Conservation (phyloP, 306 rosid species). For the Trifolium fragiferum region DNA sequence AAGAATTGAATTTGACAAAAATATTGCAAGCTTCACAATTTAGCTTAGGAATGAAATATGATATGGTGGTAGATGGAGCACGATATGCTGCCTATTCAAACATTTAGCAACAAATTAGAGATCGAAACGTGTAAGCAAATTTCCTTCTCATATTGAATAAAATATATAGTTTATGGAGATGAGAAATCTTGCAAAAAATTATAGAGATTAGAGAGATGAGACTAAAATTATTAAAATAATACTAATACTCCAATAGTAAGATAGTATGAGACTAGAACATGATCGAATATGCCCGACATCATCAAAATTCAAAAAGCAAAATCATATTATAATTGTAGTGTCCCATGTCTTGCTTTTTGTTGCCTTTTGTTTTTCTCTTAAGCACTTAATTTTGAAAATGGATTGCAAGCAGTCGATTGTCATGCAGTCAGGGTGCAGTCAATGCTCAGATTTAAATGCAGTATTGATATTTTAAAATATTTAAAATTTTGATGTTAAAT, state of each 20-base stretch:
- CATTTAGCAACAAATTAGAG: not conserved
- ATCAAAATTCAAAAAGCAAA: not conserved
- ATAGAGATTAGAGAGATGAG: constrained; percentile 1
- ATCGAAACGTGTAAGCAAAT: not conserved
- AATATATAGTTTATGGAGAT: not conserved
- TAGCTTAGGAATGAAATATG: no score
- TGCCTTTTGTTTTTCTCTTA: not conserved
- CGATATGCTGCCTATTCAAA: no score
- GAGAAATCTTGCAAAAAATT: not conserved
- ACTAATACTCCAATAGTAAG: not conserved
- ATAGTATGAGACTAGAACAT: not conserved
- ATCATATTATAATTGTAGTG: not conserved
- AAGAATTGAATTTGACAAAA: no score
- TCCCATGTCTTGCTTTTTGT: not conserved
- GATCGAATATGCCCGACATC: constrained; percentile 1
- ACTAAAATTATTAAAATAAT: not conserved
- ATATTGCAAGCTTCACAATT: no score
- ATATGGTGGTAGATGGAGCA: no score
- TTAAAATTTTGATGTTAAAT: no score
- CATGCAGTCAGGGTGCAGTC: no score
- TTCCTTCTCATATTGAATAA: not conserved
- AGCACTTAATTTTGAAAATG: not conserved
- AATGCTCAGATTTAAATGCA: no score
- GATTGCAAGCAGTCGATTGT: no score
- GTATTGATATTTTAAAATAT: no score